Percentiles rank a stretch among this genome's conserved stretches.
Evolutionary conservation across 768 basidiomycete genomes (phyloP).

Genomic region (Suillus placidus): DNA sequence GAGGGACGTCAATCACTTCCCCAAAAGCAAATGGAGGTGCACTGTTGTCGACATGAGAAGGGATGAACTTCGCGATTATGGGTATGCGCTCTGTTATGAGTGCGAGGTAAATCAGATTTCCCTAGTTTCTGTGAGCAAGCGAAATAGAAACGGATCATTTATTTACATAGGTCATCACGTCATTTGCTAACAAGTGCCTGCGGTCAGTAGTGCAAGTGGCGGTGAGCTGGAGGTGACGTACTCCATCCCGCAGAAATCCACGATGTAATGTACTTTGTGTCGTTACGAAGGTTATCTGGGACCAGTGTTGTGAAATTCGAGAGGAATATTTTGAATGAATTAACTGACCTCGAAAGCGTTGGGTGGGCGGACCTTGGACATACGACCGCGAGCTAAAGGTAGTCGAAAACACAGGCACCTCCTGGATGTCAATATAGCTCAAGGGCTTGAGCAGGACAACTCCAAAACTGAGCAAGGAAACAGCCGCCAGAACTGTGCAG

Average conservation of each 20-base stretch:
- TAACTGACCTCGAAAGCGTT: slow-evolving; percentile 54
- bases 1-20: slow-evolving; percentile 61
- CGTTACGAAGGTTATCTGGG: slow-evolving; percentile 62
- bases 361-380: slow-evolving; percentile 53
- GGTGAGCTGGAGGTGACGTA: slow-evolving; percentile 34
- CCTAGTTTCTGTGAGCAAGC: slow-evolving; percentile 40
- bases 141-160: neutral
- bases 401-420: neutral
- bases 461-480: slow-evolving; percentile 29
- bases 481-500: slow-evolving; percentile 26
- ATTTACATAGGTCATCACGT: slow-evolving; percentile 72
- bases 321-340: neutral
- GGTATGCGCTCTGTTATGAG: slow-evolving; percentile 61
- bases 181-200: slow-evolving; percentile 54
- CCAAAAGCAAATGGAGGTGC: slow-evolving; percentile 58
- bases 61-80: slow-evolving; percentile 58
- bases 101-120: slow-evolving; percentile 62
- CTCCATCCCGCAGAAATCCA: slow-evolving; percentile 84
- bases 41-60: slow-evolving; percentile 53
- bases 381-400: slow-evolving; percentile 11
- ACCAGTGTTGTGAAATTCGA: neutral
- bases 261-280: slow-evolving; percentile 68
- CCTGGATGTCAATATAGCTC: neutral
- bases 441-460: slow-evolving; percentile 8
- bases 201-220: slow-evolving; percentile 1